Base-by-base conservation (phyloP, 2,329 filamentous ascomycete genomes). In the Nigrospora sphaerica region DNA sequence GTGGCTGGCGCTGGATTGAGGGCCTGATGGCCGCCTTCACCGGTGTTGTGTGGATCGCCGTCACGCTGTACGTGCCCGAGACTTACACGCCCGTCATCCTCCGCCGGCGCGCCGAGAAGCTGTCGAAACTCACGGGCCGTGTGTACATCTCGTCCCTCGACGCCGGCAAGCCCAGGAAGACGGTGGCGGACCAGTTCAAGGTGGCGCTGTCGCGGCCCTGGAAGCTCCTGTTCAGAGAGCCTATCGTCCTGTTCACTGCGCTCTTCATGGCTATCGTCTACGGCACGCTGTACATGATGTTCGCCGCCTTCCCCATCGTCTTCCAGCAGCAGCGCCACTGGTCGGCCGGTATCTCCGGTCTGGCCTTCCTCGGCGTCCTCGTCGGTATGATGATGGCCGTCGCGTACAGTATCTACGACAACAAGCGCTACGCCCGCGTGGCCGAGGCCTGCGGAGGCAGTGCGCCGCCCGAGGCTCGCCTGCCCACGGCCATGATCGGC, bases 1-100 rank as follows among this genome's bases (percentile, higher is more conserved):
- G 72, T 13, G 83, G 82, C 14, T 87, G 85, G 85, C 70, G 81
- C 55, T 87, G 84, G 85, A 77, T 87, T 18, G 74, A 82, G 64
- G 82, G 81, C 2, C 65, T 86, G 10, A 74, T 85, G 65, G 75
- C 78, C 42, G 76, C 78, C 49, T 83, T 86, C 59, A 81, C 78
- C 3, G 80, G 79, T 11, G 63, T 73, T 12, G 71, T 85, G 42
- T 82, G 78, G 74, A 73, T 83, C 43, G 44, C 70, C 17, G 73
- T 73, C 47, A 57, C 70, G 0, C 52, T 79, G 16, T 52, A 72
- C 39, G 70, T 83, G 4, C 80, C 78, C 4, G 80, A 83, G 62
- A 83, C 80, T 0, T 83, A 83, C 60, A 69, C 76, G 0, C 79
- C 80, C 0, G 71, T 80, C 32, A 65, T 82, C 28, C 69, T 82